Evolutionary conservation across 352 stramenopile species (phyloP), one percentile per base, ranked within the genome.

Genomic region (Pythium biforme): DNA sequence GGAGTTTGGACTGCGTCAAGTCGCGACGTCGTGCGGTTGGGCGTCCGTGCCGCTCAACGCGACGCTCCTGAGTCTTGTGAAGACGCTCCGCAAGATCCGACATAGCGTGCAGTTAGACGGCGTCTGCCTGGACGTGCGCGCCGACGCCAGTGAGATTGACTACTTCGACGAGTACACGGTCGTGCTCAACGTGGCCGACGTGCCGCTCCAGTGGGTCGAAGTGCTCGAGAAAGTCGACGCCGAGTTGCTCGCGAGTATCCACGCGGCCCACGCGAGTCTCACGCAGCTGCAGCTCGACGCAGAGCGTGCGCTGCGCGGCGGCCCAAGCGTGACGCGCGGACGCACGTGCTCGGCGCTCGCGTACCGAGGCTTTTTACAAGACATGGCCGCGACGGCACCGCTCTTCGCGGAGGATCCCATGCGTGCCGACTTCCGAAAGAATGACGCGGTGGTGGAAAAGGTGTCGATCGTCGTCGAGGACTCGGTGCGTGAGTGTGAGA

Each of bases 181-280:
- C 11, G 64, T 64, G 5, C 54, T 89, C 25, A 87, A 86, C 39
- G 75, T 79, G 4, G 73, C 80, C 0, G 80, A 89, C 55, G 80
- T 89, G 9, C 80, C 77, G 3, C 55, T 88, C 4, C 80, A 89
- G 45, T 89, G 80, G 80, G 57, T 88, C n/a, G 72, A 86, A 63
- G 69, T 86, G 26, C 55, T 89, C 3, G 77, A 88, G 51, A 70
- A 59, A 15, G 66, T 89, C 4, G 80, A 89, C 50, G 57, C 53
- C 1, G 50, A 64, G 10, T 85, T 89, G 76, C 54, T 85, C 4
- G 1, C 47, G n/a, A 77, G 75, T 48, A 88, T 89, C 68, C 70
- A 73, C 8, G 52, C 62, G 22, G 72, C 80, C 1, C 70, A 63
- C 22, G 37, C 64, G 14, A 78, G 69, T 31, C 58, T 89, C 4